These are phyloP conservation scores for Cyberlindnera amylophila DNA, from an alignment of 805 yeast genomes.

Conservation along the genomic window DNA sequence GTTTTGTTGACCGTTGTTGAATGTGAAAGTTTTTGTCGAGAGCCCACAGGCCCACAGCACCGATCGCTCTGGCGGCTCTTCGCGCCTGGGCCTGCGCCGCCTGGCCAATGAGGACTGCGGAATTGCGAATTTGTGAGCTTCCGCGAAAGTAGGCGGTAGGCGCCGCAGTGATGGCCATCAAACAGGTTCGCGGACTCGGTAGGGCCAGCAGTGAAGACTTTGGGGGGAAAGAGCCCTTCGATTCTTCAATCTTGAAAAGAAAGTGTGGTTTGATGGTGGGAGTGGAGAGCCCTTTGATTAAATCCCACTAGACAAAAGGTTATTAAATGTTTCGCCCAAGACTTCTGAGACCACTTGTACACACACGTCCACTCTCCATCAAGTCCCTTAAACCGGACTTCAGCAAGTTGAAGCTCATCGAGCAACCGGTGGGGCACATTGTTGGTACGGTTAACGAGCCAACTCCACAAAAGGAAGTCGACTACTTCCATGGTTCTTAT, in stretches of 20 bases:
- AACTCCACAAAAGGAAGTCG: slow-evolving; percentile 54
- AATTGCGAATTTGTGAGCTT: slow-evolving; percentile 15
- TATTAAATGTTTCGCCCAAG: slow-evolving; percentile 12
- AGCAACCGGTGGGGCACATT: slow-evolving; percentile 72
- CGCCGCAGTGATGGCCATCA: too few species aligned
- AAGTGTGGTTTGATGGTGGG: too few species aligned
- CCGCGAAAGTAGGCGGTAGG: too few species aligned
- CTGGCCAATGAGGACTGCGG: slow-evolving; percentile 18
- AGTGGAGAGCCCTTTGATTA: too few species aligned
- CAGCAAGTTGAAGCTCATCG: slow-evolving; percentile 40
- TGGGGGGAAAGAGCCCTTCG: too few species aligned
- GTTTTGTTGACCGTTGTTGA: slow-evolving; percentile 1
- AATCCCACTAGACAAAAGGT: too few species aligned
- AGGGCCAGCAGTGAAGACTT: neutral
- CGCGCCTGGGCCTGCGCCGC: slow-evolving; percentile 2
- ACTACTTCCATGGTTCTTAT: slow-evolving; percentile 58
- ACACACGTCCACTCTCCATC: slow-evolving; percentile 4
- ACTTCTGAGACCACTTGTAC: slow-evolving; percentile 7
- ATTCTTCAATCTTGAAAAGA: too few species aligned
- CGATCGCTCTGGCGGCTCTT: slow-evolving; percentile 1
- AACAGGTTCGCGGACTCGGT: neutral
- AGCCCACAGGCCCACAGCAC: neutral
- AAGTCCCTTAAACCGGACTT: slow-evolving; percentile 27
- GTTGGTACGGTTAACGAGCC: slow-evolving; percentile 74
- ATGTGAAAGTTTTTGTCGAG: slow-evolving; percentile 1